Percentiles rank a stretch among this genome's conserved stretches.
phyloP scores from a whole-genome alignment of 2,329 filamentous ascomycete genomes.

The Cladosporium colombiae region DNA sequence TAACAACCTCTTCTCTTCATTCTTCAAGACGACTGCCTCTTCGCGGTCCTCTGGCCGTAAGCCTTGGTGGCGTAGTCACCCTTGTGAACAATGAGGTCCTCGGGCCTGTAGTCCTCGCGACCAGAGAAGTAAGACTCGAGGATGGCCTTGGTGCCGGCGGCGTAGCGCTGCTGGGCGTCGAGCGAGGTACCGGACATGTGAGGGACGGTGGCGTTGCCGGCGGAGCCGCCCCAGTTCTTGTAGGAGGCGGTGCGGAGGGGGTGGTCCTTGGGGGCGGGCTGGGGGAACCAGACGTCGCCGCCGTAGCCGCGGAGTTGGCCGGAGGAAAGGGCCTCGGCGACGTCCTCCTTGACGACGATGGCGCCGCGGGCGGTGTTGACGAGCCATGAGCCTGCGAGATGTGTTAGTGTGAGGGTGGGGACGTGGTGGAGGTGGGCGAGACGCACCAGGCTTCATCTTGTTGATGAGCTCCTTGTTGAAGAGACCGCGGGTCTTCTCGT shows the following conservation, averaged over 20 bases:
- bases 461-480: slow-evolving; percentile 98
- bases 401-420: slow-evolving; percentile 19
- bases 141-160: slow-evolving; percentile 71
- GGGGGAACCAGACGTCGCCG: slow-evolving; percentile 94
- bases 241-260: slow-evolving; percentile 79
- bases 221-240: slow-evolving; percentile 81
- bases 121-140: slow-evolving; percentile 88
- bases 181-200: slow-evolving; percentile 99
- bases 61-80: slow-evolving; percentile 96
- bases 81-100: slow-evolving; percentile 87
- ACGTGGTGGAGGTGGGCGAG: neutral
- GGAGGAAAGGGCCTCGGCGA: slow-evolving; percentile 86
- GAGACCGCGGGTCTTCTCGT: slow-evolving; percentile 93
- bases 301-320: slow-evolving; percentile 90
- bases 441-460: slow-evolving; percentile 95
- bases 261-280: slow-evolving; percentile 93
- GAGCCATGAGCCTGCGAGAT: slow-evolving; percentile 79
- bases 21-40: slow-evolving; percentile 12
- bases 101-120: slow-evolving; percentile 79
- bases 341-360: slow-evolving; percentile 99
- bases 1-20: neutral
- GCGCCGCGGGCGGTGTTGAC: slow-evolving; percentile 98
- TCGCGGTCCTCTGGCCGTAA: slow-evolving; percentile 67
- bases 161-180: slow-evolving; percentile 81
- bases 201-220: slow-evolving; percentile 94